Percentiles rank a stretch among this genome's conserved stretches.
Evolutionary conservation across 169 alveolate genomes (phyloP).

Genomic region (Cryptosporidium viatorum): DNA sequence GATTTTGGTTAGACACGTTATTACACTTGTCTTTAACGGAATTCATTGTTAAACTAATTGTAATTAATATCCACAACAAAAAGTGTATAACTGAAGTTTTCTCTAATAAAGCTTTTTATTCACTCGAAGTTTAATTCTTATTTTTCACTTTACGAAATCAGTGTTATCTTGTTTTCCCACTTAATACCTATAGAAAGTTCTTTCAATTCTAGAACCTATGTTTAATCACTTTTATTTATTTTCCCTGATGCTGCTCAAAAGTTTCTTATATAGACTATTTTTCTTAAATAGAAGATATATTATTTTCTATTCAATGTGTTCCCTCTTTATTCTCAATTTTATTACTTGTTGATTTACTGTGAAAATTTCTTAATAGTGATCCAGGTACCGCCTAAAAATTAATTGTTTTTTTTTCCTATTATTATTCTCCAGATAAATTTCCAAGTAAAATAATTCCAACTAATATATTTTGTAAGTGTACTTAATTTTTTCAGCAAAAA

Average conservation of each 20-base stretch:
- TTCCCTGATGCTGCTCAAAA: neutral
- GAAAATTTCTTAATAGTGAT: neutral
- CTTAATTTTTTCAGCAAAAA: neutral
- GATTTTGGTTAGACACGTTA: neutral
- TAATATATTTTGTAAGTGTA: neutral
- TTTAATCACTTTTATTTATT: neutral
- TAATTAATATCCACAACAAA: neutral
- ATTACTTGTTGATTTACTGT: slow-evolving; percentile 15
- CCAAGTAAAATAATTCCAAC: neutral
- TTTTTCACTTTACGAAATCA: neutral
- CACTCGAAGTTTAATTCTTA: neutral
- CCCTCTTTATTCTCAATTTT: neutral
- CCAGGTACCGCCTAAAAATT: slow-evolving; percentile 26
- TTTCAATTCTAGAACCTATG: neutral
- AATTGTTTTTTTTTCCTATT: neutral
- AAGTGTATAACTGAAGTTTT: neutral
- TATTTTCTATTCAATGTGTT: neutral
- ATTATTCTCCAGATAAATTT: neutral
- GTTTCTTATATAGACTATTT: neutral
- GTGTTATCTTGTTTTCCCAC: neutral
- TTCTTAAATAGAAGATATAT: neutral
- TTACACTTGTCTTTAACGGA: neutral
- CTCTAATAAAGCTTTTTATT: neutral
- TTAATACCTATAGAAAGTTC: neutral
- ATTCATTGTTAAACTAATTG: neutral